Base-by-base conservation (phyloP, 1,284 basidiomycete species). In the Ustilago sp. region DNA sequence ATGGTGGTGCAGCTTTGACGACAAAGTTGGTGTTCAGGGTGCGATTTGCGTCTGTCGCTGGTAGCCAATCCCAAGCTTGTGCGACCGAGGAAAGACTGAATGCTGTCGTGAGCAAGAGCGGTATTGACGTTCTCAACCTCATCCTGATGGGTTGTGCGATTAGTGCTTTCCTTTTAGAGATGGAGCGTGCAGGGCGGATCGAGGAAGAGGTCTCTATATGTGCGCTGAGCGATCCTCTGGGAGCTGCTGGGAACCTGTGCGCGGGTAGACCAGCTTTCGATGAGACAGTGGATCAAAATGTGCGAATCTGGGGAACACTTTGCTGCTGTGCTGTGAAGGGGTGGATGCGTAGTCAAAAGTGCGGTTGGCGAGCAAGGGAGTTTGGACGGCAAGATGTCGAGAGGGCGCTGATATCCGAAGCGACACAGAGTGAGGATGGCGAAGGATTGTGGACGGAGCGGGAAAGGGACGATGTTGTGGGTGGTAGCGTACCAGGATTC, bases 1-100 rank as follows among this genome's bases (percentile, higher is more conserved):
- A 51, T 17, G 73, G 64, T 39, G 68, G 73, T n/a, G 59, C n/a
- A 2, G 60, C 60, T 38, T 70, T 77, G 60, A 77, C 43, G 53
- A 43, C 53, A 35, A 77, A 77, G 19, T 62, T 56, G 53, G 69
- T 77, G 35, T 60, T 64, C 36, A 77, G 66, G 6, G 70, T 77
- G 56, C 74, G 74, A 31, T 77, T 77, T 35, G 31, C 59, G 62
- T 77, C 74, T 23, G 69, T 67, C 3, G 62, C 70, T 15, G 74
- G 74, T 0, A 77, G 58, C 73, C 73, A 75, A 35, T 75, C 73
- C 73, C 73, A 75, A 7, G 73, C 73, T 4, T 50, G 53, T 35
- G 57, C 63, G 0, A 45, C 4, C 8, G 59, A 36, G 6, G 57
- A 39, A 31, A 61, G 47, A 59, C 43, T 61, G 8, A 52, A 8